Conservation (phyloP, 2,329 filamentous ascomycete species). For the Akanthomyces dipterigenus region DNA sequence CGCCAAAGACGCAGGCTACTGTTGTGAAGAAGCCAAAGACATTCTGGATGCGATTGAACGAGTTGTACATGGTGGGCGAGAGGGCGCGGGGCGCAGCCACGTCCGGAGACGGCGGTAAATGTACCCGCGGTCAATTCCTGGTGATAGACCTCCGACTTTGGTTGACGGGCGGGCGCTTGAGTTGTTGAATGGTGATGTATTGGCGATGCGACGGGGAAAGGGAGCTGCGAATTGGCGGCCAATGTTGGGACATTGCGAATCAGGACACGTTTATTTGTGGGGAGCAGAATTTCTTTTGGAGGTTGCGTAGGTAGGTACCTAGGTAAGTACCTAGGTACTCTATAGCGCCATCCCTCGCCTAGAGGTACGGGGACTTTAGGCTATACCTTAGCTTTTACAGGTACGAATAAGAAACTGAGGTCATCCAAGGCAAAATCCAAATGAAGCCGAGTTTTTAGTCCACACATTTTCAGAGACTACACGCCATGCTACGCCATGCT, state of each 20-base stretch:
- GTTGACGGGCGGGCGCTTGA: background rate
- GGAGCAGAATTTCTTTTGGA: background rate
- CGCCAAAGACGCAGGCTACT: conserved; percentile 74
- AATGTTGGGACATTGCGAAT: background rate
- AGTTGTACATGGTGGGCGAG: conserved; percentile 69
- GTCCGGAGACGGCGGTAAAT: background rate
- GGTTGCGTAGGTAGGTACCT: background rate
- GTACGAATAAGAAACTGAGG: background rate
- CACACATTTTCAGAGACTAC: no score
- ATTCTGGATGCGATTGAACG: conserved; percentile 78
- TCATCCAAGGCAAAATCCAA: no score
- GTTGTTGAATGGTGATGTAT: conserved; percentile 5
- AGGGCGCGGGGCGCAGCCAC: background rate
- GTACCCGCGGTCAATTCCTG: background rate
- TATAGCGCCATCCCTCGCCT: no score
- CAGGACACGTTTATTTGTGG: conserved; percentile 12
- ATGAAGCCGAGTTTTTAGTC: no score
- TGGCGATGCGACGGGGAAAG: conserved; percentile 13
- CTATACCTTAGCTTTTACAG: no score
- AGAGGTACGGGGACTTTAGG: background rate
- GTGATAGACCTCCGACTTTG: background rate
- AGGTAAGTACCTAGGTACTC: no score
- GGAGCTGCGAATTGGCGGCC: background rate
- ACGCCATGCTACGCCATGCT: no score
- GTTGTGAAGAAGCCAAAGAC: conserved; percentile 98